A percentile compares a stretch with the other conserved stretches of the same genome.
phyloP scores from a whole-genome alignment of 2,329 filamentous ascomycete species.

The Cladosporium sp. region DNA sequence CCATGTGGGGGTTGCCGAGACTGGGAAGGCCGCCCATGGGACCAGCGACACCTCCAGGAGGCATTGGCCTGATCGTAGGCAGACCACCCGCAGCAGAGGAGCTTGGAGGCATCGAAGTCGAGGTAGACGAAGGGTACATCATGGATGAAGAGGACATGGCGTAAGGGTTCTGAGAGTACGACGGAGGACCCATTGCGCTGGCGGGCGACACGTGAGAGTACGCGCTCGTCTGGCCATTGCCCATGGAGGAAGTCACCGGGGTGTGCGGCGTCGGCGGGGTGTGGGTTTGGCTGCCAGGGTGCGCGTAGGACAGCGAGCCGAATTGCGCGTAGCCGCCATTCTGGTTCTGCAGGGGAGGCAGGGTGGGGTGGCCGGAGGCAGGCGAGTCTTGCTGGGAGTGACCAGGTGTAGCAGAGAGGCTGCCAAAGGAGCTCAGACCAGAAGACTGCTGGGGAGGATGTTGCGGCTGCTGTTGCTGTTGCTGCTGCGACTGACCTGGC shows the following conservation, averaged over 20 bases:
- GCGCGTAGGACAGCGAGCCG: slow-evolving; percentile 31
- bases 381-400: slow-evolving; percentile 18
- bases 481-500: slow-evolving; percentile 21
- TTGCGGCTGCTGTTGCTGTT: slow-evolving; percentile 19
- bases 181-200: slow-evolving; percentile 34
- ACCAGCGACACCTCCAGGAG: slow-evolving; percentile 36
- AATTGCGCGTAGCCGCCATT: slow-evolving; percentile 32
- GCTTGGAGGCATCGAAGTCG: slow-evolving; percentile 25
- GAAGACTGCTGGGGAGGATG: slow-evolving; percentile 16
- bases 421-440: slow-evolving; percentile 23
- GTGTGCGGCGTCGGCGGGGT: slow-evolving; percentile 33
- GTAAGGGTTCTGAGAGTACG: slow-evolving; percentile 26
- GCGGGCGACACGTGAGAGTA: slow-evolving; percentile 29
- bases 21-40: slow-evolving; percentile 33
- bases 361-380: slow-evolving; percentile 25
- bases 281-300: slow-evolving; percentile 28
- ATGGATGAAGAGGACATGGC: slow-evolving; percentile 26
- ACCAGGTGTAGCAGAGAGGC: slow-evolving; percentile 21
- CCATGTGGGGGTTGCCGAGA: slow-evolving; percentile 28
- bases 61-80: slow-evolving; percentile 39
- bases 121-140: slow-evolving; percentile 30
- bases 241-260: slow-evolving; percentile 28
- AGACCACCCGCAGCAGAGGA: slow-evolving; percentile 25
- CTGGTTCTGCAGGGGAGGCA: slow-evolving; percentile 33
- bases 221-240: slow-evolving; percentile 22